Evolutionary conservation across 805 yeast genomes (phyloP).

Genomic region (Saturnispora kantuleensis): DNA sequence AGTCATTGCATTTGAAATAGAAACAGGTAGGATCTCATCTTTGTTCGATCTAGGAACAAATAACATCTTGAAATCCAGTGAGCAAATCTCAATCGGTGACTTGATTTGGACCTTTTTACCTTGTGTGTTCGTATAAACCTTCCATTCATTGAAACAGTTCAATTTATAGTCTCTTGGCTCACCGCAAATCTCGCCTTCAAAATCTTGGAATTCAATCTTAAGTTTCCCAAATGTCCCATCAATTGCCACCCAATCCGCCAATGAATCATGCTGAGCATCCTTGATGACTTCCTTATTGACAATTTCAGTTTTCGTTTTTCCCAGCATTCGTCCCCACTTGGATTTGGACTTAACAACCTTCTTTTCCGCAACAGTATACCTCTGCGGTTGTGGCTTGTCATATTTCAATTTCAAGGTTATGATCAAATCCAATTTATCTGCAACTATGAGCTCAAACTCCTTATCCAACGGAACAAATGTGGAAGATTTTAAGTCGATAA

Average conservation of each 20-base stretch:
- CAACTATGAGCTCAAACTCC: constrained; percentile 71
- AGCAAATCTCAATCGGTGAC: constrained; percentile 54
- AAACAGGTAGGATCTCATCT: constrained; percentile 58
- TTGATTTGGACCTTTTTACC: constrained; percentile 25
- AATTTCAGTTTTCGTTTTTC: constrained; percentile 34
- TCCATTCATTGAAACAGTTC: constrained; percentile 81
- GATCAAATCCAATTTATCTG: constrained; percentile 49
- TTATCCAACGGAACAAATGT: constrained; percentile 38
- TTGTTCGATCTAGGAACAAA: constrained; percentile 55
- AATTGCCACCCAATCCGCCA: constrained; percentile 59
- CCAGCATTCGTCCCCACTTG: constrained; percentile 24
- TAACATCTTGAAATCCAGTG: constrained; percentile 56
- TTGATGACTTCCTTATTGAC: constrained; percentile 44
- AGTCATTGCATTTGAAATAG: constrained; percentile 45
- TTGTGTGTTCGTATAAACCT: constrained; percentile 23
- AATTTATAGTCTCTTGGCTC: constrained; percentile 40
- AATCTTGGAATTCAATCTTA: constrained; percentile 51
- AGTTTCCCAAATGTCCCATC: constrained; percentile 88
- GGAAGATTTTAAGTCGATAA: constrained; percentile 26
- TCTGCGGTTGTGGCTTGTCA: constrained; percentile 37
- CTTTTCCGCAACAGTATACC: constrained; percentile 53
- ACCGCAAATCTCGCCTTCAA: constrained; percentile 48
- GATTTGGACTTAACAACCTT: constrained; percentile 26
- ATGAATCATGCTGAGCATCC: constrained; percentile 40
- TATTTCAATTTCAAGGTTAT: constrained; percentile 65